Percentiles rank a stretch among this genome's conserved stretches.
phyloP scores from a whole-genome alignment of 805 yeast genomes.

The Saturnispora sekii region DNA sequence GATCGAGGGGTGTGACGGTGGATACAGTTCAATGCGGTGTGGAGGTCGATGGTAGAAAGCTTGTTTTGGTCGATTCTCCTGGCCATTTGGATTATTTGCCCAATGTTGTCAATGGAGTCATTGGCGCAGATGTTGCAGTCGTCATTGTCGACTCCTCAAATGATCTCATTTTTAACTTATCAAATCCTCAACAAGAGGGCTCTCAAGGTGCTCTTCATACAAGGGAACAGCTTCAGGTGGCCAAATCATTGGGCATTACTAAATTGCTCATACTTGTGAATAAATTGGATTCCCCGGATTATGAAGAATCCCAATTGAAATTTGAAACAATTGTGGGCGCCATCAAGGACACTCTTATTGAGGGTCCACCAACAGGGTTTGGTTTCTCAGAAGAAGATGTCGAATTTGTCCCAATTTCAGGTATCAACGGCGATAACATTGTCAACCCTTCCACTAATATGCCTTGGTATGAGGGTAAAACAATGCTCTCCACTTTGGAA shows the following conservation, averaged over 20 bases:
- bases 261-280: slow-evolving; percentile 54
- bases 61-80: slow-evolving; percentile 76
- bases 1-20: slow-evolving; percentile 68
- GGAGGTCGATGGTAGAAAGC: slow-evolving; percentile 43
- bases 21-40: slow-evolving; percentile 65
- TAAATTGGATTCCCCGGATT: slow-evolving; percentile 56
- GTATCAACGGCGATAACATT: slow-evolving; percentile 58
- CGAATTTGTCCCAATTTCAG: slow-evolving; percentile 58
- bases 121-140: slow-evolving; percentile 69
- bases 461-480: slow-evolving; percentile 36
- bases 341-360: slow-evolving; percentile 39
- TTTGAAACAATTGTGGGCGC: slow-evolving; percentile 37
- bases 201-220: slow-evolving; percentile 51
- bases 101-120: slow-evolving; percentile 75
- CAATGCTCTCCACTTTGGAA: slow-evolving; percentile 34
- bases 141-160: slow-evolving; percentile 67
- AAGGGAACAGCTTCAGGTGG: slow-evolving; percentile 65
- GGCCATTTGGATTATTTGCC: slow-evolving; percentile 81
- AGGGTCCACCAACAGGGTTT: slow-evolving; percentile 43
- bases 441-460: slow-evolving; percentile 30
- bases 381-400: slow-evolving; percentile 36
- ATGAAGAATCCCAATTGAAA: slow-evolving; percentile 29
- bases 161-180: slow-evolving; percentile 40
- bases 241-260: slow-evolving; percentile 57
- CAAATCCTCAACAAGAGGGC: too few relatives aligned